Base-by-base conservation (phyloP, 208 protist species). In the Acanthamoeba quina region DNA sequence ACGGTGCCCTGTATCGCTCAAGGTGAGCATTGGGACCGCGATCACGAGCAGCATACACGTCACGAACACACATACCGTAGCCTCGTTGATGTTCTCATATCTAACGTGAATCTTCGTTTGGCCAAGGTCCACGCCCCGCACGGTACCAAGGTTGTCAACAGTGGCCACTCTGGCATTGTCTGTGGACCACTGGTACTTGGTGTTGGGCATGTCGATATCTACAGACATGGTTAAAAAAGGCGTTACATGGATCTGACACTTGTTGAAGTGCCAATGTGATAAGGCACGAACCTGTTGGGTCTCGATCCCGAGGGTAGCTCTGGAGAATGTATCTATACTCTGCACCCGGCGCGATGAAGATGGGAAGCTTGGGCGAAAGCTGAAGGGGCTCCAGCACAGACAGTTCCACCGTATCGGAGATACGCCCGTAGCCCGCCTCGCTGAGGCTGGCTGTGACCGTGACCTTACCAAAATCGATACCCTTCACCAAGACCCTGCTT, bases 51-150 rank as follows among this genome's bases (percentile, higher is more conserved):
- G 72, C 21, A 49, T 21, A 26, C 37, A 24, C 31, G 13, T 78
- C 19, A 74, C 66, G 9, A 15, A 10, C 37, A 17, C 74, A 82
- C 31, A 31, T 82, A 82, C 74, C 74, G 90, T 93, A 19, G 90
- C 90, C 26, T 94, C 90, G 76, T 94, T 94, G 5, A 94, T 88
- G 58, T 94, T 70, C 54, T 66, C 90, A 70, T 94, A 82, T 21
- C 74, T 21, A 24, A 94, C 90, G 37, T 49, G 26, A 15, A 94
- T 41, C 49, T 56, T 64, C 4, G 90, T 86, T 47, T 66, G 47
- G 5, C 90, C 90, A 11, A 86, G 21, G 54, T 56, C 44, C 37
- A 88, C n/a, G n/a, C 52, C 90, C 19, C 74, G 90, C 47, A 94
- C 90, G 31, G 49, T 10, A 29, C 72, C 90, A 13, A 68, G 7